Base-by-base conservation (phyloP, 176 grass and related monocot genomes). In the Paspalum notatum region DNA sequence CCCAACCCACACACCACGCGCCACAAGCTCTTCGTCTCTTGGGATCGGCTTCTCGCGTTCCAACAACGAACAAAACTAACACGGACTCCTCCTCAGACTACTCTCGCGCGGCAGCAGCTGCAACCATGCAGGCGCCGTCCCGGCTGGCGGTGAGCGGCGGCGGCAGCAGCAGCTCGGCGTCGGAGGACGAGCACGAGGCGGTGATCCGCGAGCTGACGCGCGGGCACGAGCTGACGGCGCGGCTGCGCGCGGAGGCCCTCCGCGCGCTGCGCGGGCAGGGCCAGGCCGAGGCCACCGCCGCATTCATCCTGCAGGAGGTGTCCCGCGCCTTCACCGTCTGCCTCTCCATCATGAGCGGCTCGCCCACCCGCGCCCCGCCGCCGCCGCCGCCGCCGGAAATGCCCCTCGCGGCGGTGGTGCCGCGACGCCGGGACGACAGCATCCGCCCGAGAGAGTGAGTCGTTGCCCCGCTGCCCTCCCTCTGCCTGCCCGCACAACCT, bases 291-390 rank as follows among this genome's bases (percentile, higher is more conserved):
- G 83, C 60, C 83, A 72, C 87, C 41, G 88, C 88, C 32, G 74
- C 59, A 40, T 73, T 82, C 22, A 86, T 86, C 66, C 73, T 90
- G 73, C 78, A 13, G 59, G 79, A 90, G 88, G 38, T 90, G 51
- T 86, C 88, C 67, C 83, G 60, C 43, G 73, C 88, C 83, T 90
- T 90, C 83, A 9, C 21, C 48, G 66, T 78, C 65, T 90, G 88
- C 83, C 61, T 86, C 72, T 16, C 21, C 64, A 82, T 82, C 83
- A 66, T 90, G 83, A 1, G 56, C n/a, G n/a, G n/a, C 40, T 44
- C 78, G 66, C 43, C 57, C 5, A 24, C 24, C 25, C 18, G 79
- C 57, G 11, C 60, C 8, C 41, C 67, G 39, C 25, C 50, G 15
- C 12, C 38, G 1, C 0, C 66, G 16, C 49, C 82, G 5, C 13